A percentile compares a stretch with the other conserved stretches of the same genome.
phyloP scores from a whole-genome alignment of 805 yeast species.

The Candida hungchunana region DNA sequence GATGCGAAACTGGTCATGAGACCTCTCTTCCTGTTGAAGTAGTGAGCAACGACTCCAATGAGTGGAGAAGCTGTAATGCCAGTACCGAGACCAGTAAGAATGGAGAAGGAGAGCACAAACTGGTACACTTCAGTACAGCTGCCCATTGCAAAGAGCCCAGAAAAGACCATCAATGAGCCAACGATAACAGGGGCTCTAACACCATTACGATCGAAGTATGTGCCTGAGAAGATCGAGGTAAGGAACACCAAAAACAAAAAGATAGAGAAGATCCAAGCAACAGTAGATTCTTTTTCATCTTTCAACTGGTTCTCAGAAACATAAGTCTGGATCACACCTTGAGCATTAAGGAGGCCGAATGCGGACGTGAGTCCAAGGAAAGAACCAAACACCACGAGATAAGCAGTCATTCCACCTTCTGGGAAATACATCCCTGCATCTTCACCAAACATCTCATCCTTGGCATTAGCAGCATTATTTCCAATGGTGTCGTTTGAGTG shows the following conservation, averaged over 20 bases:
- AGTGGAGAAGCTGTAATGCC: constrained; percentile 55
- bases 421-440: constrained; percentile 37
- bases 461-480: constrained; percentile 7
- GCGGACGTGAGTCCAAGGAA: constrained; percentile 51
- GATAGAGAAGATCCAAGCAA: constrained; percentile 65
- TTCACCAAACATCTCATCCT: constrained; percentile 17
- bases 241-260: constrained; percentile 45
- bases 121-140: constrained; percentile 50
- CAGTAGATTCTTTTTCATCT: constrained; percentile 39
- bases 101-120: constrained; percentile 52
- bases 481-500: constrained; percentile 11
- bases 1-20: constrained; percentile 45
- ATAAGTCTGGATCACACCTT: constrained; percentile 62
- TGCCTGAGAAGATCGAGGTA: constrained; percentile 50
- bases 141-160: constrained; percentile 51
- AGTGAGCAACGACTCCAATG: constrained; percentile 58
- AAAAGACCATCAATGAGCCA: constrained; percentile 39
- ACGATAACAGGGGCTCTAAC: constrained; percentile 36
- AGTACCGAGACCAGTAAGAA: constrained; percentile 52
- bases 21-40: constrained; percentile 57
- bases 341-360: constrained; percentile 53
- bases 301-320: constrained; percentile 51
- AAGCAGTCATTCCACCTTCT: constrained; percentile 58
- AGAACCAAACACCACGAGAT: constrained; percentile 52
- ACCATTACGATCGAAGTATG: constrained; percentile 53